Evolutionary conservation across 768 basidiomycete species (phyloP).

Genomic region (Tylopilus felleus): DNA sequence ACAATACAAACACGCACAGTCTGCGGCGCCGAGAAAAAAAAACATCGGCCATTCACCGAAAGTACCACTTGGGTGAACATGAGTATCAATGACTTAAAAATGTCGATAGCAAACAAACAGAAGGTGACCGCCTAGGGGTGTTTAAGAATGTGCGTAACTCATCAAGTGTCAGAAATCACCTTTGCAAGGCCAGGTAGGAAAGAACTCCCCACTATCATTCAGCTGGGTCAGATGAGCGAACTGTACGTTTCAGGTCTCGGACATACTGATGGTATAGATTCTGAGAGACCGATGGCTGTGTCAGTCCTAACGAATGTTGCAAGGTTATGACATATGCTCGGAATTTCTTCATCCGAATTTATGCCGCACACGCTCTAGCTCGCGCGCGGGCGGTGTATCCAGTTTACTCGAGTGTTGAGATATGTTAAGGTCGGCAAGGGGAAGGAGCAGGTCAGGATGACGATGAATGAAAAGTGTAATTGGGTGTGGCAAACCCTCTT

Average conservation of each 20-base stretch:
- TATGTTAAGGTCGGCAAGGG: too few species aligned
- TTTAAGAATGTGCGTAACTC: neutral
- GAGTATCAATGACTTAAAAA: neutral
- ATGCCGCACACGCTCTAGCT: too few species aligned
- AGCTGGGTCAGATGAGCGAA: neutral
- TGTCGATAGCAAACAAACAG: neutral
- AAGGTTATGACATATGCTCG: too few species aligned
- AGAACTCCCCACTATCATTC: slow-evolving; percentile 4
- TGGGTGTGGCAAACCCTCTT: too few species aligned
- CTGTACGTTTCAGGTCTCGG: too few species aligned
- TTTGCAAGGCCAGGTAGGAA: slow-evolving; percentile 7
- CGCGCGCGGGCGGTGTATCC: too few species aligned
- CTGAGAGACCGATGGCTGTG: neutral
- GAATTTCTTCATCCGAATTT: too few species aligned
- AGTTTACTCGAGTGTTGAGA: too few species aligned
- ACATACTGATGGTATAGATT: slow-evolving; percentile 1
- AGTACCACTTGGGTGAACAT: neutral
- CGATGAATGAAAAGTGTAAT: too few species aligned
- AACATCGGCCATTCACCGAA: neutral
- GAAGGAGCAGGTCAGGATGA: too few species aligned
- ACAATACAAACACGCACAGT: slow-evolving; percentile 1
- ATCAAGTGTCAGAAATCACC: neutral
- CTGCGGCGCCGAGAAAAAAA: slow-evolving; percentile 5
- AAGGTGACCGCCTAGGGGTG: neutral
- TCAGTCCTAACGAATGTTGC: too few species aligned